These are phyloP conservation scores for Berkeleyomyces basicola DNA, from an alignment of 2,329 filamentous ascomycete genomes.

Conservation along the genomic window DNA sequence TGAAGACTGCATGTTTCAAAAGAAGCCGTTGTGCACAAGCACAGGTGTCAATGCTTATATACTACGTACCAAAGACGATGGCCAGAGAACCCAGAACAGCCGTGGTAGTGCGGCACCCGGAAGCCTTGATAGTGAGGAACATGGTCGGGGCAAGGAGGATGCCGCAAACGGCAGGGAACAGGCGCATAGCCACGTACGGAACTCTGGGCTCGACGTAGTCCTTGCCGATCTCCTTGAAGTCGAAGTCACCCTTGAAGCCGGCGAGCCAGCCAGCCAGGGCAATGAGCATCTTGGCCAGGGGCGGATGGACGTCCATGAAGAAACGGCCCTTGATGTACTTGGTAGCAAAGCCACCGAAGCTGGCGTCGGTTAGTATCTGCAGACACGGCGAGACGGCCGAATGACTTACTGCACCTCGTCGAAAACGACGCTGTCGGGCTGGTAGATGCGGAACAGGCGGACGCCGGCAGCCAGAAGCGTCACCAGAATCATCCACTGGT, in stretches of 20 bases:
- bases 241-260: slow-evolving; percentile 88
- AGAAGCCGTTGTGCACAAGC: too few species aligned
- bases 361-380: slow-evolving; percentile 23
- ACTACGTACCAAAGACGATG: slow-evolving; percentile 72
- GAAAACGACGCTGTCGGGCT: slow-evolving; percentile 91
- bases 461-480: slow-evolving; percentile 64
- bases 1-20: neutral
- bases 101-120: slow-evolving; percentile 74
- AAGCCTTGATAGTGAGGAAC: slow-evolving; percentile 84
- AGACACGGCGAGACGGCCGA: neutral
- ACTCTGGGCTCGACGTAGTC: slow-evolving; percentile 91
- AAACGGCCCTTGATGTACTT: slow-evolving; percentile 99
- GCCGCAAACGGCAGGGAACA: slow-evolving; percentile 80
- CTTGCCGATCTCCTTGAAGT: slow-evolving; percentile 99
- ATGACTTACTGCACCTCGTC: slow-evolving; percentile 93
- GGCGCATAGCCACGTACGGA: slow-evolving; percentile 92
- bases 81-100: slow-evolving; percentile 69
- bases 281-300: slow-evolving; percentile 89
- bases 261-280: slow-evolving; percentile 88
- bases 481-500: slow-evolving; percentile 55
- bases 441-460: slow-evolving; percentile 87
- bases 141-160: slow-evolving; percentile 79
- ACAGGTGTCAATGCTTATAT: too few species aligned
- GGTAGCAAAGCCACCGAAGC: slow-evolving; percentile 92
- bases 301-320: slow-evolving; percentile 99